Base-by-base conservation (phyloP, 2,329 filamentous ascomycete species). In the Penicillium sp. region DNA sequence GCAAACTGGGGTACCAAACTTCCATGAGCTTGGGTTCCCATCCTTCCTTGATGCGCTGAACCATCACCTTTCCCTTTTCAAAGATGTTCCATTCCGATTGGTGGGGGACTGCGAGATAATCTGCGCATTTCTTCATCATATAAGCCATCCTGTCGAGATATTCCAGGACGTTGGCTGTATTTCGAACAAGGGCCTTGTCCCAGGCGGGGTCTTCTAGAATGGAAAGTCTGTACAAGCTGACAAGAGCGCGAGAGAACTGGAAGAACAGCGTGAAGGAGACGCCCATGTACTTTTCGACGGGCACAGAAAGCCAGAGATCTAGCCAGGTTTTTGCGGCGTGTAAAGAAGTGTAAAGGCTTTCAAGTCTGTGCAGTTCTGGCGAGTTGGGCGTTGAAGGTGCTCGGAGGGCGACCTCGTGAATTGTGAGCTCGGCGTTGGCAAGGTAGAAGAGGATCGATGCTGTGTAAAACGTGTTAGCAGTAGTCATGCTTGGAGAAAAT, bases 161-260 rank as follows among this genome's bases (percentile, higher is more conserved):
- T 30, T 65, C 65, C 11, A 71, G 61, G 1, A 72, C 26, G 45
- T 73, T 68, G 10, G 67, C 68, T 0, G 68, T 71, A 22, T 67
- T 67, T 55, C 68, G 66, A 6, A 72, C 69, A 56, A 69, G 55
- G 10, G 33, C 63, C 37, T 55, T 65, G 33, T 71, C 70, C 71
- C 71, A 73, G 28, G 63, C 58, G 11, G 70, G 70, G 51, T 72
- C 69, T 4, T 73, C 69, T 22, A 73, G 48, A 3, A 59, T 63
- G 35, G 63, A 66, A 16, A 73, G 68, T 38, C 62, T 66, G 57
- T 65, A 70, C 8, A 72, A 52, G 35, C 54, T 63, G 40, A 70
- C 56, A 7, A 72, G 52, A 22, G 59, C 60, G 14, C 67, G 61
- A 2, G 63, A 59, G 35, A 71, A 68, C 51, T 73, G 69, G 38